phyloP scores from a whole-genome alignment of 2,329 filamentous ascomycete genomes.

The Alternaria consortialis region DNA sequence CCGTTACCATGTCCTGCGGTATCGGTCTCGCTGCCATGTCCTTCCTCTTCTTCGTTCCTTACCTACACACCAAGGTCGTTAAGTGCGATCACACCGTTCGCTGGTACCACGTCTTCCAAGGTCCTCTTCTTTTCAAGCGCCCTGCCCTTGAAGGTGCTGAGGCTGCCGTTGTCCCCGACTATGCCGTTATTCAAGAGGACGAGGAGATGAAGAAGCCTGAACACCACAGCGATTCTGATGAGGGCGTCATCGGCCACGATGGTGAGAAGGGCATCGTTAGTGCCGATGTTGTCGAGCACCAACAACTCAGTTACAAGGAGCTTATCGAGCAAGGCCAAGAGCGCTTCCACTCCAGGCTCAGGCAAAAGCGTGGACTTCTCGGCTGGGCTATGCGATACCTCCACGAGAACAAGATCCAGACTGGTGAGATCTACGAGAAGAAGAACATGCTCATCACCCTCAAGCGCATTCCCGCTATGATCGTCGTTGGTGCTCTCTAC shows the following conservation, averaged over 20 bases:
- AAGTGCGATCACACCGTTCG: constrained; percentile 72
- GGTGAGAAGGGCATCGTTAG: constrained; percentile 37
- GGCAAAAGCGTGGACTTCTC: constrained; percentile 71
- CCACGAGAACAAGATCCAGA: constrained; percentile 75
- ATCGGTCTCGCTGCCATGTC: constrained; percentile 67
- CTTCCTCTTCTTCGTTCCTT: constrained; percentile 78
- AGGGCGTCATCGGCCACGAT: constrained; percentile 48
- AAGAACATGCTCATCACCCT: constrained; percentile 71
- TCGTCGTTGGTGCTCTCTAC: constrained; percentile 72
- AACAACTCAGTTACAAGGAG: constrained; percentile 68
- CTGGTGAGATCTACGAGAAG: constrained; percentile 77
- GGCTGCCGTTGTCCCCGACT: constrained; percentile 72
- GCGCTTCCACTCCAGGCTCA: constrained; percentile 70
- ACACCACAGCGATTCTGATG: constrained; percentile 41
- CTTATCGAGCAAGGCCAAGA: constrained; percentile 66
- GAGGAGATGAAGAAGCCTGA: constrained; percentile 52
- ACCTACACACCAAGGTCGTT: constrained; percentile 71
- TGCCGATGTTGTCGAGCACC: constrained; percentile 60
- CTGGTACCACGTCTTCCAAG: constrained; percentile 69
- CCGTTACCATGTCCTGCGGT: constrained; percentile 72
- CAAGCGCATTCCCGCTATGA: constrained; percentile 74
- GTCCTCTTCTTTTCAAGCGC: constrained; percentile 67
- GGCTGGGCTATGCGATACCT: constrained; percentile 84
- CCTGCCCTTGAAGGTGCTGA: constrained; percentile 63
- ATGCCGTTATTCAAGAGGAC: constrained; percentile 76